Base-by-base conservation (phyloP, 345 rosid species). In the Dipteronia sinensis region DNA sequence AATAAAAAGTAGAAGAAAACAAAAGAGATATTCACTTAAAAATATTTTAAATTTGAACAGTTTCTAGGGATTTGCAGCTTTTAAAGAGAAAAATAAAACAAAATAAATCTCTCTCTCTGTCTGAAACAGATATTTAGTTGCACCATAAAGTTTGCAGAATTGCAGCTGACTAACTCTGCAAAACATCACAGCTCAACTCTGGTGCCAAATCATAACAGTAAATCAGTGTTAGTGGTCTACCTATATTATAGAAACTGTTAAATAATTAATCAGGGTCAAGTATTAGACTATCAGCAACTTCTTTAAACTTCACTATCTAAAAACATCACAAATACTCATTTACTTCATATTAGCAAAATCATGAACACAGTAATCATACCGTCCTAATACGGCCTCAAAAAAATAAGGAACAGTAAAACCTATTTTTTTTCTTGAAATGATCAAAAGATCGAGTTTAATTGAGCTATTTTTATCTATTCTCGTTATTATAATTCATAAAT, bases 201-300 rank as follows among this genome's bases (percentile, higher is more conserved):
- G 79, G 66, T 74, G 59, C 77, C 59, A 75, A 84, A 85, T 85
- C 87, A 66, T 72, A 77, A 82, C 87, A 82, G 87, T 79, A 29
- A 83, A 74, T 11, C 67, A 34, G 62, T 42, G 8, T 31, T n/a
- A 75, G 25, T 13, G 13, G 65, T 11, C 70, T 51, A 11, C 17
- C 53, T 63, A 29, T 17, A 40, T 12, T 27, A 55, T 17, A 11
- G 40, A 6, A 61, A 69, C 12, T 40, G 56, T 51, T 15, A 56
- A 66, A 66, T n/a, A 56, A 66, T n/a, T n/a, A 56, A 66, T 16
- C 10, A 25, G 74, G 73, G 19, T 12, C 42, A 75, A 44, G 42
- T 9, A 27, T 29, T 29, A 29, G 34, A 29, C 34, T 29, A 29
- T 3, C 34, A 29, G 8, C 2, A 69, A 9, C 47, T 44, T 10